Evolutionary conservation across 2,329 filamentous ascomycete species (phyloP).

Genomic region (Setomelanomma holmii): DNA sequence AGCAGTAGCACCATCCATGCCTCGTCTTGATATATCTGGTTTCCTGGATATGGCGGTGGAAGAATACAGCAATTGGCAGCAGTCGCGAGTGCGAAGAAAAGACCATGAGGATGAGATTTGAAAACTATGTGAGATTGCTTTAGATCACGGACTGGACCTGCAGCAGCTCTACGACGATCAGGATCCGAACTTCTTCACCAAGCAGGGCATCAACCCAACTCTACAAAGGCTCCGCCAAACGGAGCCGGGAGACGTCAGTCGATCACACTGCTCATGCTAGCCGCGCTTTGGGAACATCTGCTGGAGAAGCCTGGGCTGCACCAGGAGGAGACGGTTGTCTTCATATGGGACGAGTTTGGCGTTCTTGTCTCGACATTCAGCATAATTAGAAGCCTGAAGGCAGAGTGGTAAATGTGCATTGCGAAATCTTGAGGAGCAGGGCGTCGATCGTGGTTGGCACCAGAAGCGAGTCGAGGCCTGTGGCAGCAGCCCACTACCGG

Average conservation of each 20-base stretch:
- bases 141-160: constrained; percentile 19
- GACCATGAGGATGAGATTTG: constrained; percentile 17
- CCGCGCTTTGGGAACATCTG: constrained; percentile 35
- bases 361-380: constrained; percentile 15
- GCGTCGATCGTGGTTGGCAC: constrained; percentile 27
- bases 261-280: constrained; percentile 35
- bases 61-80: constrained; percentile 23
- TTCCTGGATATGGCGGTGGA: constrained; percentile 18
- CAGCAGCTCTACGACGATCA: constrained; percentile 40
- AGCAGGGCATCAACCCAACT: constrained; percentile 33
- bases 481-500: no score
- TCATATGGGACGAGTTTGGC: constrained; percentile 35
- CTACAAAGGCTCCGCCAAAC: constrained; percentile 9
- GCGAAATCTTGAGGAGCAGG: no score
- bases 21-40: constrained; percentile 22
- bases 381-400: constrained; percentile 32
- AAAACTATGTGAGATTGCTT: constrained; percentile 14
- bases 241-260: constrained; percentile 14
- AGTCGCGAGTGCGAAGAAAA: constrained; percentile 17
- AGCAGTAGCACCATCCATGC: not conserved
- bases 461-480: not conserved
- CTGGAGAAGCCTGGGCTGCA: constrained; percentile 38
- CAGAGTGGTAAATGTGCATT: constrained; percentile 41
- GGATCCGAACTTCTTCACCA: constrained; percentile 38
- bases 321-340: constrained; percentile 33